A percentile compares a stretch with the other conserved stretches of the same genome.
Conservation (phyloP, 768 basidiomycete species). For the Albatrellus ellisii region DNA sequence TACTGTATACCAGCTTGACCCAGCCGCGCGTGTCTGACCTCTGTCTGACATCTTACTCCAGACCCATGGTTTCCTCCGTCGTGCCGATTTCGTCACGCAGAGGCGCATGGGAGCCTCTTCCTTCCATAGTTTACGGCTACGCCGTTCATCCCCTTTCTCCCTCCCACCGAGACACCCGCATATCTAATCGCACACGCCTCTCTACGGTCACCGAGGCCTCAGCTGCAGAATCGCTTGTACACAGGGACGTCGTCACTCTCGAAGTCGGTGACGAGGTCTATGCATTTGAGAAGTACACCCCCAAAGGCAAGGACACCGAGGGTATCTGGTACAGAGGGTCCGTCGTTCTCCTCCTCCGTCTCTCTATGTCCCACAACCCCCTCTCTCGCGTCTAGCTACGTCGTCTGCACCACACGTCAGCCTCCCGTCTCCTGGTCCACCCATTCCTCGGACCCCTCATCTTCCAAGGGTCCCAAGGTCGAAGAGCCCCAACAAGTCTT, state of each 20-base stretch:
- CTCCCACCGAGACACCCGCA: constrained; percentile 57
- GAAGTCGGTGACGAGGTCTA: constrained; percentile 97
- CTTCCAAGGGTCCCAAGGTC: constrained; percentile 39
- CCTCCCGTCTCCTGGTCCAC: constrained; percentile 58
- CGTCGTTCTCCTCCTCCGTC: constrained; percentile 22
- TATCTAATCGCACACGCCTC: constrained; percentile 43
- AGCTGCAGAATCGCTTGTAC: constrained; percentile 47
- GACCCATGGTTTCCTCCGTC: constrained; percentile 3
- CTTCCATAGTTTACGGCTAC: constrained; percentile 81
- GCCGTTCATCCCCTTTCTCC: constrained; percentile 75
- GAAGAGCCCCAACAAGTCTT: constrained; percentile 82
- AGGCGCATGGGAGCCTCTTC: constrained; percentile 51
- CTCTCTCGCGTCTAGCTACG: constrained; percentile 41
- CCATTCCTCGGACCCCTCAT: constrained; percentile 46
- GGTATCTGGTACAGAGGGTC: constrained; percentile 92
- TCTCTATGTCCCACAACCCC: constrained; percentile 2
- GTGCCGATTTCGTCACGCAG: constrained; percentile 19
- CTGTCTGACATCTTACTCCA: too few relatives aligned
- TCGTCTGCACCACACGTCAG: constrained; percentile 69
- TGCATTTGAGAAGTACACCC: constrained; percentile 86
- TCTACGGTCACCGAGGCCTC: constrained; percentile 48
- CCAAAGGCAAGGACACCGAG: constrained; percentile 58
- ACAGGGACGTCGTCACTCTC: constrained; percentile 70
- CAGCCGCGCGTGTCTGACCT: too few relatives aligned
- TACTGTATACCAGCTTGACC: too few relatives aligned